Conservation (phyloP, 2,329 filamentous ascomycete species). For the Aspergillus eucalypticola region DNA sequence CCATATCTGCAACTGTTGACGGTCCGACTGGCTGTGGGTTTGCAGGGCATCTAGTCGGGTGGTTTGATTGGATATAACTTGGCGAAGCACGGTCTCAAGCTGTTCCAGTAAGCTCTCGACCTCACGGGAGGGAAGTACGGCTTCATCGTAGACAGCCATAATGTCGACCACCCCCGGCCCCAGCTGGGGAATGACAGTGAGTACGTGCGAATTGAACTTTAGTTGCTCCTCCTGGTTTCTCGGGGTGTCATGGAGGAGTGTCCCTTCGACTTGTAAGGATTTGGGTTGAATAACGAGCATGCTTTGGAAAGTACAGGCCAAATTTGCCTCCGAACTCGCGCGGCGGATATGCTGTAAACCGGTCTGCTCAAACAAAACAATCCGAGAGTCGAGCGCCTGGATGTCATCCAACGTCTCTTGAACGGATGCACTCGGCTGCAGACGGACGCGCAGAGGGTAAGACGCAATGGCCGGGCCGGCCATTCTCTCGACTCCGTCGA, state of each 20-base stretch:
- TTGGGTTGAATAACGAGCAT: neutral
- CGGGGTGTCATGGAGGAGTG: neutral
- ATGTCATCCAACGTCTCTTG: neutral
- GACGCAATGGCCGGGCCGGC: slow-evolving; percentile 44
- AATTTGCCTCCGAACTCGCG: neutral
- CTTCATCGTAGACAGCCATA: too few relatives aligned
- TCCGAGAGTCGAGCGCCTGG: neutral
- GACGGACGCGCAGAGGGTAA: slow-evolving; percentile 37
- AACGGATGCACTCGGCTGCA: neutral
- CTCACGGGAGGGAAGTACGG: too few relatives aligned
- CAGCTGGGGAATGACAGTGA: too few relatives aligned
- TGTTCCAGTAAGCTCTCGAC: too few relatives aligned
- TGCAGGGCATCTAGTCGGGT: too few relatives aligned
- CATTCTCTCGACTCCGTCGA: slow-evolving; percentile 40
- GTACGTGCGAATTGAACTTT: too few relatives aligned
- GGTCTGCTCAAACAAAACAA: neutral
- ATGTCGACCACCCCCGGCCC: too few relatives aligned
- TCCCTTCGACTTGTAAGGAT: neutral
- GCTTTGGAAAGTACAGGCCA: neutral
- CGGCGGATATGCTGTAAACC: neutral
- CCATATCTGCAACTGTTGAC: too few relatives aligned
- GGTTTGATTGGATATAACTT: too few relatives aligned
- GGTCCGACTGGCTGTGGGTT: too few relatives aligned
- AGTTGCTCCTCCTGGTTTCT: too few relatives aligned
- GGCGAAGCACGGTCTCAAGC: too few relatives aligned